These are phyloP conservation scores for Phytophthora europaea DNA, from an alignment of 352 stramenopile genomes.

Conservation along the genomic window DNA sequence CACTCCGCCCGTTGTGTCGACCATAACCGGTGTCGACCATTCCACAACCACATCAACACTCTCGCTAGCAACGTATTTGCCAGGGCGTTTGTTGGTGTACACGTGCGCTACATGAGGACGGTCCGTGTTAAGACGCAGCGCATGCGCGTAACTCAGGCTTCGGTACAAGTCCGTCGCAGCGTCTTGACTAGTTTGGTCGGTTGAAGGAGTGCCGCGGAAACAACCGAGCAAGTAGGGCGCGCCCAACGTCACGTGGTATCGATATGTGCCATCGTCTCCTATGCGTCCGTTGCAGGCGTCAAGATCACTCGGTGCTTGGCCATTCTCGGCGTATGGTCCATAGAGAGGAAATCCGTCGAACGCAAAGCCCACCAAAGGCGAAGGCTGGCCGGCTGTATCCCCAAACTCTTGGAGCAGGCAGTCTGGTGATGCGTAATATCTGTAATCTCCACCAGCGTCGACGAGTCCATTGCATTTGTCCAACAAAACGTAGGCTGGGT, in stretches of 20 bases:
- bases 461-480: slow-evolving; percentile 83
- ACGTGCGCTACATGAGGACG: slow-evolving; percentile 51
- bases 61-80: slow-evolving; percentile 66
- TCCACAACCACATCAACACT: slow-evolving; percentile 70
- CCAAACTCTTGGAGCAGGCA: slow-evolving; percentile 66
- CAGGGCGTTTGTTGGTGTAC: slow-evolving; percentile 70
- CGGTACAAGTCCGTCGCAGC: slow-evolving; percentile 45
- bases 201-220: slow-evolving; percentile 50
- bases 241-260: slow-evolving; percentile 67
- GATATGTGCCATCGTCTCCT: slow-evolving; percentile 72
- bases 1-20: slow-evolving; percentile 40
- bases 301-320: slow-evolving; percentile 54
- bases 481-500: slow-evolving; percentile 50
- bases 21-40: slow-evolving; percentile 61
- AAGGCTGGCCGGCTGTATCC: slow-evolving; percentile 42
- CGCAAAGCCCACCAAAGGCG: slow-evolving; percentile 75
- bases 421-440: slow-evolving; percentile 77
- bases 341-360: slow-evolving; percentile 86
- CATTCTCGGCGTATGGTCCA: slow-evolving; percentile 61
- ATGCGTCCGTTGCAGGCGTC: slow-evolving; percentile 78
- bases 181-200: slow-evolving; percentile 15
- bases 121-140: slow-evolving; percentile 61
- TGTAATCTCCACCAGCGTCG: slow-evolving; percentile 70
- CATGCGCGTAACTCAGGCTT: slow-evolving; percentile 69
- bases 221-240: slow-evolving; percentile 77